These are phyloP conservation scores for Avena atlantica DNA, from an alignment of 176 grass and related monocot genomes.

Conservation along the genomic window DNA sequence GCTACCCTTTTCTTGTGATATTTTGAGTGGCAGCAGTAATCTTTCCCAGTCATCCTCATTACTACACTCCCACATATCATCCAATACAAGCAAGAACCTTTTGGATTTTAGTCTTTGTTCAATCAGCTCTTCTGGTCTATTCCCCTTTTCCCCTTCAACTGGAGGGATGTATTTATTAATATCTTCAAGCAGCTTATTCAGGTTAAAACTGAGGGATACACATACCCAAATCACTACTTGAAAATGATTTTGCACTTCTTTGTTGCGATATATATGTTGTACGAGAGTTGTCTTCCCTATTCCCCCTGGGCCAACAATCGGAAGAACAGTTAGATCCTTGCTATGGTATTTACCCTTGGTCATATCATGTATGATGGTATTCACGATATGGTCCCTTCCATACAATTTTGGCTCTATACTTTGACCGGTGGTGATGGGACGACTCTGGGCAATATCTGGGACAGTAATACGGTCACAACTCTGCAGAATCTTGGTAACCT, in stretches of 20 bases:
- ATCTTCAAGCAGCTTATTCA: background rate
- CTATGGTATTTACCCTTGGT: background rate
- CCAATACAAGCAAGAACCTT: conserved; percentile 33
- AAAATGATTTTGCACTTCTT: background rate
- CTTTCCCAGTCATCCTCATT: conserved; percentile 7
- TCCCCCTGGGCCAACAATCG: conserved; percentile 51
- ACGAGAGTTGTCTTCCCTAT: conserved; percentile 58
- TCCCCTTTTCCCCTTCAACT: background rate
- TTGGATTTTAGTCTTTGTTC: background rate
- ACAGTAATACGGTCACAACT: background rate
- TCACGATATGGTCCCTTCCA: conserved; percentile 12
- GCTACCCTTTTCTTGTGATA: conserved; percentile 2
- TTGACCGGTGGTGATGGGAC: background rate
- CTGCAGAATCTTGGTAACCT: background rate
- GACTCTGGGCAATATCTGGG: background rate
- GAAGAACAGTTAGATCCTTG: conserved; percentile 12
- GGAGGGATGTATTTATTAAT: background rate
- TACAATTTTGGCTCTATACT: conserved; percentile 21
- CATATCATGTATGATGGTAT: background rate
- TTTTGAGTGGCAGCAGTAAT: background rate
- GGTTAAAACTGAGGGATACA: background rate
- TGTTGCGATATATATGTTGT: conserved; percentile 24
- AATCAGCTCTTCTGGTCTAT: background rate
- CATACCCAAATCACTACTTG: background rate
- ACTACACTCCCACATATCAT: conserved; percentile 41